Evolutionary conservation across 2,329 filamentous ascomycete genomes (phyloP), one percentile per base, ranked within the genome.

Genomic region (Aspergillus pseudoglaucus): DNA sequence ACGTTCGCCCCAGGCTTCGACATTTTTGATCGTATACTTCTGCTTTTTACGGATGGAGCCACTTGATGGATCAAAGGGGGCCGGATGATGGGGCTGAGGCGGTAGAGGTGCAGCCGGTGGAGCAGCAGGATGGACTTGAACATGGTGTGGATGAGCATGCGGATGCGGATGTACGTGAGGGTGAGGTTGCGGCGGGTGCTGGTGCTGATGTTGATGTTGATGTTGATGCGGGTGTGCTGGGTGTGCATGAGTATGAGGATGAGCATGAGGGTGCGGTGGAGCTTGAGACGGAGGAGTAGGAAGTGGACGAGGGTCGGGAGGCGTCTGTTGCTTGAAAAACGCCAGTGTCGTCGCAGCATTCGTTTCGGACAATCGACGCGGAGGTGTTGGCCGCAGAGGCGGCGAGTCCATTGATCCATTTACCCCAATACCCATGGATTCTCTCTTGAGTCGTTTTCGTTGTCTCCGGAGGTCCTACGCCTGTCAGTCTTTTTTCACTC

Each of bases 21-120:
- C 66, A 33, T 70, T 69, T 48, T 69, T 69, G 52, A 70, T 69
- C 4, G 67, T 70, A 49, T 70, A 70, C 50, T 69, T 69, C 53
- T 69, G 67, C 50, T 69, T 69, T 33, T 65, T 64, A 12, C 67
- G 58, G 49, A 69, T 62, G 2, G 64, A 60, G 38, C 55, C 55
- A 18, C 58, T 59, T 20, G 54, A 49, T 20, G 56, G 53, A 32
- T 67, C 62, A 41, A 62, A 64, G 4, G 53, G 39, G n/a, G 54
- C 48, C 25, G 56, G 50, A 22, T 51, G 52, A 20, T 58, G 54
- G 18, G 50, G 55, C 25, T 58, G 33, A 39, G 37, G 37, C n/a
- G 48, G 49, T 6, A 40, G 43, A n/a, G 44, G 47, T 22, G 47
- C 48, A 30, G 47, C 33, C 8, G 42, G 50, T 23, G 47, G 38